Evolutionary conservation across 371 early-diverging fungal genomes (phyloP), one percentile per base, ranked within the genome.

Genomic region (Lichtheimia ramosa): DNA sequence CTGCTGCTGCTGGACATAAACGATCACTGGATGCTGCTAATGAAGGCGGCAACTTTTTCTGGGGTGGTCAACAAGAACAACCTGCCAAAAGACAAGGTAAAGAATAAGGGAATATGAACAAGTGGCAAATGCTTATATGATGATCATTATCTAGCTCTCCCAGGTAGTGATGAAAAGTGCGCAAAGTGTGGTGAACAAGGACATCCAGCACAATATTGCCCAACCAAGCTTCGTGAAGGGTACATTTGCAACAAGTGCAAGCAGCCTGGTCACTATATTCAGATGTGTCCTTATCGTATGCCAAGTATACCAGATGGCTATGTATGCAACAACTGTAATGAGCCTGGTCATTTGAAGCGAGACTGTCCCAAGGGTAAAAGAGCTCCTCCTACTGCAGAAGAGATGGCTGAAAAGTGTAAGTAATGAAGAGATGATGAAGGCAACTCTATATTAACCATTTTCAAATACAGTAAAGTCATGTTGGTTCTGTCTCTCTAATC

Each of bases 401-500:
- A 16, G 7, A 48, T 21, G 48, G 18, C 48, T 48, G 48, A 18
- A 48, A 48, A 34, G 34, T 8, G 34, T 34, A 34, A 34, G 34
- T 8, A 34, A 34, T 34, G 1, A 8, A 34, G 8, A 34, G 34
- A 28, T 28, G 28, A 28, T 28, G 1, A 3, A 8, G 34, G 34
- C 34, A 34, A 8, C 8, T 10, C 6, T 1, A 34, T 34, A 34
- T 34, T 34, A 8, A 34, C 10, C 34, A 34, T 10, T 34, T 10
- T 8, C 8, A 10, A 21, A 8, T 8, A 24, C 21, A 76, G 72
- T 73, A 53, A 65, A 70, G 28, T 74, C 85, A 1, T 95, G 95
- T 67, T 95, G 95, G 95, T 95, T 95, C 73, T 95, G 95, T 65
- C 73, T 93, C 40, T 78, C 90, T 6, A 92, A 91, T 58, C 91